phyloP scores from a whole-genome alignment of 2,329 filamentous ascomycete genomes.

The Penicillium expansum region DNA sequence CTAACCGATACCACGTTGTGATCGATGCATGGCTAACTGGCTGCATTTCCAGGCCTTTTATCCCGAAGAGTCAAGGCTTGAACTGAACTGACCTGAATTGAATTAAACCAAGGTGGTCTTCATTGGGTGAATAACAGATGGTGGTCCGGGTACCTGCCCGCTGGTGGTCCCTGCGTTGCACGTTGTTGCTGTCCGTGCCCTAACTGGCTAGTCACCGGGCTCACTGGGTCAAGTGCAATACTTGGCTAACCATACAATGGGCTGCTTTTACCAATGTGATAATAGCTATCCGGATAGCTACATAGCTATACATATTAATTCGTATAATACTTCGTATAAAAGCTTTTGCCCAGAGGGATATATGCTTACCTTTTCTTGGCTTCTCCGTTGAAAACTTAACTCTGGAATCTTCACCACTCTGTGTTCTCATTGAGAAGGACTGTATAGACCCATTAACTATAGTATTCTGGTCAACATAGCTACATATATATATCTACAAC shows the following conservation, averaged over 20 bases:
- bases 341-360: neutral
- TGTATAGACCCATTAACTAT: too few species aligned
- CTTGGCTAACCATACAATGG: neutral
- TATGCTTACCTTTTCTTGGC: neutral
- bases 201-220: conserved; percentile 6
- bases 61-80: neutral
- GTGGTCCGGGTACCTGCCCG: neutral
- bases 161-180: neutral
- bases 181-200: neutral
- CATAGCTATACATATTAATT: neutral
- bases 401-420: neutral
- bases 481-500: too few species aligned
- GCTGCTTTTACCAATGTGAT: neutral
- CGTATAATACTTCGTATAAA: neutral
- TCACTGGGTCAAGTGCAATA: neutral
- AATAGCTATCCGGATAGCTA: neutral
- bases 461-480: too few species aligned
- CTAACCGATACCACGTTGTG: conserved; percentile 16
- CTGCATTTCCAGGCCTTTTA: neutral
- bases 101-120: neutral
- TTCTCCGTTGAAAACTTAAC: neutral
- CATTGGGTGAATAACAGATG: neutral
- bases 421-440: too few species aligned
- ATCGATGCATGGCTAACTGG: conserved; percentile 16
- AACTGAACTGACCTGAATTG: neutral